Evolutionary conservation across 805 yeast species (phyloP), one percentile per base, ranked within the genome.

Genomic region (Candida maltosa): DNA sequence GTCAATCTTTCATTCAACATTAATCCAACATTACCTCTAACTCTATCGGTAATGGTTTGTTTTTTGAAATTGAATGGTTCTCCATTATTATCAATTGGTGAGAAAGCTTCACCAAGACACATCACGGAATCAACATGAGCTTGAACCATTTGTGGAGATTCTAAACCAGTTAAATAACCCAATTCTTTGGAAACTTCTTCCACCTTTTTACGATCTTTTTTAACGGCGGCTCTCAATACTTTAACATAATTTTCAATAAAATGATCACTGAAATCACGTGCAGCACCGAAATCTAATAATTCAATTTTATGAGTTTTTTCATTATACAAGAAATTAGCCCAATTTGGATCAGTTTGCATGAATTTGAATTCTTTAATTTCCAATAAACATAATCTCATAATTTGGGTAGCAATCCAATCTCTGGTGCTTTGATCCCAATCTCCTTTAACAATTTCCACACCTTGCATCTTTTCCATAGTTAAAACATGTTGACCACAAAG

Each of bases 261-360:
- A 12, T 75, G 75, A 26, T 70, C 75, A 16, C 77, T 68, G 57
- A 78, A 93, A 21, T 78, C 84, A 44, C 97, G 73, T 5, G 96
- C 83, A 1, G 98, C 97, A 31, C 98, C 98, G 61, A 93, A 93
- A 62, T 93, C 98, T 35, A 93, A 66, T 37, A 93, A 68, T 58
- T 91, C 97, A 38, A 93, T 78, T 56, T 83, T 79, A 17, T 75
- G 61, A 2, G 88, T 78, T n/a, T 65, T 47, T 22, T 69, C 69
- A 52, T 93, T 88, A 65, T 85, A 88, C 40, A 93, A 62, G 63
- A 93, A 93, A 58, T 93, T 93, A 29, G 98, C 97, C 98, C 98
- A 93, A 59, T 93, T 93, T 34, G 98, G 98, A 63, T 93, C 98
- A 1, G 97, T 91, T 63, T 93, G 98, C 98, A 93, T 93, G 63